These are phyloP conservation scores for Nematodospora valgi DNA, from an alignment of 805 yeast species.

Conservation along the genomic window DNA sequence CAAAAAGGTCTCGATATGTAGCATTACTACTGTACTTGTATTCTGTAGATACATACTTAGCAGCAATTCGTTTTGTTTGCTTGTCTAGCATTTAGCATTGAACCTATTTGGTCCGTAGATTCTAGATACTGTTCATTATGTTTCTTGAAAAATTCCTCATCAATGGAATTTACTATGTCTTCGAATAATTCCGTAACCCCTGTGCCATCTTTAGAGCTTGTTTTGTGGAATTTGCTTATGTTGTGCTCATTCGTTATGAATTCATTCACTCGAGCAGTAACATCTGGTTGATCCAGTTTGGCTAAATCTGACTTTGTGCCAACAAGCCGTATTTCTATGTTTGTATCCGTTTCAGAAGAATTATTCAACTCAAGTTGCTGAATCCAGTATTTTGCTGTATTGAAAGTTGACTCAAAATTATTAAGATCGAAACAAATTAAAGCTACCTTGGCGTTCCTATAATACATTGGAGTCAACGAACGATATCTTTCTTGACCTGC, in stretches of 20 bases:
- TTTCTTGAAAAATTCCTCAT: slow-evolving; percentile 26
- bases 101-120: slow-evolving; percentile 8
- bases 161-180: slow-evolving; percentile 26
- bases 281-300: slow-evolving; percentile 12
- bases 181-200: slow-evolving; percentile 47
- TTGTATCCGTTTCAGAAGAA: slow-evolving; percentile 17
- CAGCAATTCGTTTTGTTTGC: slow-evolving; percentile 9
- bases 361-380: slow-evolving; percentile 54
- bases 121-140: slow-evolving; percentile 10
- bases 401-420: slow-evolving; percentile 43
- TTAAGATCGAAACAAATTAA: slow-evolving; percentile 84
- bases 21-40: slow-evolving; percentile 2
- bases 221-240: slow-evolving; percentile 27
- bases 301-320: slow-evolving; percentile 82
- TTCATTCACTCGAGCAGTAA: slow-evolving; percentile 2
- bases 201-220: slow-evolving; percentile 71
- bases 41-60: slow-evolving; percentile 6
- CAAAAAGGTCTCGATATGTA: slow-evolving; percentile 39
- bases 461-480: slow-evolving; percentile 79
- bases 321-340: slow-evolving; percentile 44
- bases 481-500: slow-evolving; percentile 83
- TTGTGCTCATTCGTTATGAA: slow-evolving; percentile 8
- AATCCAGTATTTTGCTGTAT: slow-evolving; percentile 86
- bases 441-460: slow-evolving; percentile 68
- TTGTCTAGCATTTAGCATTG: slow-evolving; percentile 9